phyloP scores from a whole-genome alignment of 257 asterid species.

The Galeopsis tetrahit region DNA sequence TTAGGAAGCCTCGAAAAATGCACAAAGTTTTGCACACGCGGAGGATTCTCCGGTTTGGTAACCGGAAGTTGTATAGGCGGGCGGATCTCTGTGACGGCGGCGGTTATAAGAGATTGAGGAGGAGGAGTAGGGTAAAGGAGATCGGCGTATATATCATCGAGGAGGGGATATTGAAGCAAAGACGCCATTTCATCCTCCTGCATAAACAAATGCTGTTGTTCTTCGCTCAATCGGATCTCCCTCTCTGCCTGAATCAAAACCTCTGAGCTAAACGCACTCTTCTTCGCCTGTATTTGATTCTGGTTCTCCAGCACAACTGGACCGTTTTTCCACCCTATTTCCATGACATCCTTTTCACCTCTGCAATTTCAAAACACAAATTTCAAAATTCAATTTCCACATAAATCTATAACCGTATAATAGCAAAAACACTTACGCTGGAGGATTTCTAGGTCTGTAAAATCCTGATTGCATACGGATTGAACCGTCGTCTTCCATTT shows the following conservation, averaged over 20 bases:
- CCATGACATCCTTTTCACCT: slow-evolving; percentile 66
- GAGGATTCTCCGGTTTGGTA: slow-evolving; percentile 28
- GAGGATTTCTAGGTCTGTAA: slow-evolving; percentile 41
- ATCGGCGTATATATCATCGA: slow-evolving; percentile 71
- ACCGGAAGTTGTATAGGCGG: slow-evolving; percentile 44
- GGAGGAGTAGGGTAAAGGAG: slow-evolving; percentile 56
- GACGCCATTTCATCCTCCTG: slow-evolving; percentile 92
- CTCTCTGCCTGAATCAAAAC: slow-evolving; percentile 44
- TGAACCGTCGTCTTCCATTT: slow-evolving; percentile 54
- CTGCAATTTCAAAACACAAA: slow-evolving; percentile 33
- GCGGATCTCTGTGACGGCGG: slow-evolving; percentile 49
- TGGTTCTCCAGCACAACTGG: slow-evolving; percentile 68
- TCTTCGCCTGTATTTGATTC: slow-evolving; percentile 55
- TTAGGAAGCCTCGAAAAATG: slow-evolving; percentile 61
- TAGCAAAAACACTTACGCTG: slow-evolving; percentile 49
- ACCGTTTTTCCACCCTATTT: slow-evolving; percentile 77
- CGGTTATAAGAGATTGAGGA: slow-evolving; percentile 36
- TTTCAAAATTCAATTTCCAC: not conserved
- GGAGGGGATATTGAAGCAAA: slow-evolving; percentile 90
- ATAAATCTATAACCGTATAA: not conserved
- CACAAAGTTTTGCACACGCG: slow-evolving; percentile 48
- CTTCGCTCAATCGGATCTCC: slow-evolving; percentile 52
- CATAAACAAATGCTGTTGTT: slow-evolving; percentile 63
- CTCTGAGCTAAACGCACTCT: slow-evolving; percentile 34
- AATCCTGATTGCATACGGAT: slow-evolving; percentile 44